Percentiles rank a stretch among this genome's conserved stretches.
Evolutionary conservation across 306 rosid species (phyloP).

Genomic region (Pyrus betulifolia): DNA sequence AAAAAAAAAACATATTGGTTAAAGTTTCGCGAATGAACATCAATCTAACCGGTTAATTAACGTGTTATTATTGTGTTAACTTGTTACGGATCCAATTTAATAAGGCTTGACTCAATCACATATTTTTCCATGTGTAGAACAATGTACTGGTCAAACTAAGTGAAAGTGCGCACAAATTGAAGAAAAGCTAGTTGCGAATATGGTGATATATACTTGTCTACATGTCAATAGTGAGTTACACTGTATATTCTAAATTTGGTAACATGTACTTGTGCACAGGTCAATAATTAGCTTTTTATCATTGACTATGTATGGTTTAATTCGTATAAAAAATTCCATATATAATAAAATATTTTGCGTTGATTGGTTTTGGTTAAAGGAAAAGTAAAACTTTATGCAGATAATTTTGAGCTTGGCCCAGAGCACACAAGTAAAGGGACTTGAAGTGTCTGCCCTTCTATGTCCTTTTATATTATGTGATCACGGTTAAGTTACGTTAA

Average conservation of each 20-base stretch:
- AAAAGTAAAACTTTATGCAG: not conserved
- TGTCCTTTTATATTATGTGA: no score
- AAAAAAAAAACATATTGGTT: no score
- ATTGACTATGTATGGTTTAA: not conserved
- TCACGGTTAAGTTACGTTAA: no score
- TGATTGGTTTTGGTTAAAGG: conserved; percentile 2
- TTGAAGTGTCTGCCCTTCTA: no score
- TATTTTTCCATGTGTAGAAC: not conserved
- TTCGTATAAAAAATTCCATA: not conserved
- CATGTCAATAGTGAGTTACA: not conserved
- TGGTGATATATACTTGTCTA: not conserved
- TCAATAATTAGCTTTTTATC: not conserved
- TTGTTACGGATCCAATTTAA: no score
- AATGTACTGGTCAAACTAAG: not conserved
- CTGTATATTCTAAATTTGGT: not conserved
- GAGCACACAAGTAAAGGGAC: not conserved
- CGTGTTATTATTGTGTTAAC: not conserved
- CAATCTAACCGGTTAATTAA: not conserved
- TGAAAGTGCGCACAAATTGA: not conserved
- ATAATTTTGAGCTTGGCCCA: not conserved
- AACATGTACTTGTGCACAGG: not conserved
- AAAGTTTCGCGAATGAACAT: not conserved
- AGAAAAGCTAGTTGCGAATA: not conserved
- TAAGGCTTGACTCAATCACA: not conserved
- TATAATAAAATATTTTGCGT: not conserved